Evolutionary conservation across 2,329 filamentous ascomycete genomes (phyloP).

Genomic region (Bipolaris bicolor): DNA sequence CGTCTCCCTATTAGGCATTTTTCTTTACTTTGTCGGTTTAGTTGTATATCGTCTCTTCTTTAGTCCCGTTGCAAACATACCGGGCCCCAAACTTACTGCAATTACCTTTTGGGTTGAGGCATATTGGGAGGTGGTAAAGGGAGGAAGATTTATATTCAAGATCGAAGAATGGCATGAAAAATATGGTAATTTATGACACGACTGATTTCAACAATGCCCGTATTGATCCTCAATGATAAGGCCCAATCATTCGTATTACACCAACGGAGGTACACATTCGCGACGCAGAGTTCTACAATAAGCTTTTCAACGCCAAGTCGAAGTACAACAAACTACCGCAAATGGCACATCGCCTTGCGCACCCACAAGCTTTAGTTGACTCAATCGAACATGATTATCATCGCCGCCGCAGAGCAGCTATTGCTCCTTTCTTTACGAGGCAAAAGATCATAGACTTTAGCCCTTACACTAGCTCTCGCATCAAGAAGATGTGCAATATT

Average conservation of each 20-base stretch:
- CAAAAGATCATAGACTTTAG: conserved; percentile 1
- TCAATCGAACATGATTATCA: background rate
- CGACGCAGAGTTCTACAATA: background rate
- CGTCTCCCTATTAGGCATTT: background rate
- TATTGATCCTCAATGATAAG: background rate
- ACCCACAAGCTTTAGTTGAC: background rate
- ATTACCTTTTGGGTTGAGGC: background rate
- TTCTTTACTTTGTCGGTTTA: background rate
- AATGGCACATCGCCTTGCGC: background rate
- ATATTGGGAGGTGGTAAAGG: background rate
- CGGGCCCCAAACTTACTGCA: background rate
- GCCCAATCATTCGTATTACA: background rate
- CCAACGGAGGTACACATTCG: background rate
- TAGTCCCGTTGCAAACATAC: background rate
- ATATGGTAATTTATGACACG: background rate
- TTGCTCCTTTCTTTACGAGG: conserved; percentile 1
- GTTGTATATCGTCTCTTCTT: background rate
- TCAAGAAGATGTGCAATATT: background rate
- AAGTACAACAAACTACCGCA: background rate
- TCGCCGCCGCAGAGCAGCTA: background rate
- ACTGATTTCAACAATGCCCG: background rate
- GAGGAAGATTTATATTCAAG: background rate
- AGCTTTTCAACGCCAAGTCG: background rate
- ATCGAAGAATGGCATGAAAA: background rate
- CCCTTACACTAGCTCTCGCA: background rate